Percentiles rank a stretch among this genome's conserved stretches.
Evolutionary conservation across 495 filamentous ascomycete genomes (phyloP).

Genomic region (Penicillium tannophilum): DNA sequence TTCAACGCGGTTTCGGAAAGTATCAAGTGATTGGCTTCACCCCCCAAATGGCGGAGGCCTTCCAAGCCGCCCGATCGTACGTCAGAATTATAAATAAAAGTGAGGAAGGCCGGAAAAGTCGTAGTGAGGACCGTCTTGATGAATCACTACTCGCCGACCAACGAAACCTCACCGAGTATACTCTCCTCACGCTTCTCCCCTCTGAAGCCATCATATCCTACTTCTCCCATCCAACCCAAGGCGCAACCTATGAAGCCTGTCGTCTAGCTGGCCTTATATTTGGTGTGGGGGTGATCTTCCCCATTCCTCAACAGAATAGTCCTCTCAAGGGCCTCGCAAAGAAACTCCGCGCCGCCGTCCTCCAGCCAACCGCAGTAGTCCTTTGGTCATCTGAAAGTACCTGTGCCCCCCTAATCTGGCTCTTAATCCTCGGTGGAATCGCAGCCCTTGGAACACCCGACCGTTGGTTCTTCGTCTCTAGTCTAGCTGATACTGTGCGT

Average conservation of each 20-base stretch:
- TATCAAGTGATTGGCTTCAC: conserved; percentile 36
- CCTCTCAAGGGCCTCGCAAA: conserved; percentile 33
- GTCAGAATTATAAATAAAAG: conserved; percentile 27
- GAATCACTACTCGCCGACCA: conserved; percentile 37
- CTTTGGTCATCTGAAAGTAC: conserved; percentile 30
- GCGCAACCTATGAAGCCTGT: conserved; percentile 40
- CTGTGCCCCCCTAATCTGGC: conserved; percentile 35
- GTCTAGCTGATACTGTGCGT: conserved; percentile 21
- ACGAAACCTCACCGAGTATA: conserved; percentile 40
- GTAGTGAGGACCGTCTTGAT: conserved; percentile 18
- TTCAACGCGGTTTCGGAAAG: conserved; percentile 31
- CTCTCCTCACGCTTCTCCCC: conserved; percentile 32
- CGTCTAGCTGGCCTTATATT: conserved; percentile 39
- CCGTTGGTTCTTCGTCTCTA: conserved; percentile 36
- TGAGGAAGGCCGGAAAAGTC: not conserved
- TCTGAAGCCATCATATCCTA: conserved; percentile 20
- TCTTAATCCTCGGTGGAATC: conserved; percentile 41
- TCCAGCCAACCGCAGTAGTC: conserved; percentile 8
- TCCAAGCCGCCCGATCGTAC: conserved; percentile 36
- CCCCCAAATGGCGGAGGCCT: conserved; percentile 30
- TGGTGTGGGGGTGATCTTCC: conserved; percentile 43
- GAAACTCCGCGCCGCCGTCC: conserved; percentile 26
- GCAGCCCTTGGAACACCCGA: conserved; percentile 28
- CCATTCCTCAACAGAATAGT: conserved; percentile 39
- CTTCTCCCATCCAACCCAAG: conserved; percentile 20